Evolutionary conservation across 108 stramenopile genomes (phyloP).

Genomic region (Mediolabrus comicus): DNA sequence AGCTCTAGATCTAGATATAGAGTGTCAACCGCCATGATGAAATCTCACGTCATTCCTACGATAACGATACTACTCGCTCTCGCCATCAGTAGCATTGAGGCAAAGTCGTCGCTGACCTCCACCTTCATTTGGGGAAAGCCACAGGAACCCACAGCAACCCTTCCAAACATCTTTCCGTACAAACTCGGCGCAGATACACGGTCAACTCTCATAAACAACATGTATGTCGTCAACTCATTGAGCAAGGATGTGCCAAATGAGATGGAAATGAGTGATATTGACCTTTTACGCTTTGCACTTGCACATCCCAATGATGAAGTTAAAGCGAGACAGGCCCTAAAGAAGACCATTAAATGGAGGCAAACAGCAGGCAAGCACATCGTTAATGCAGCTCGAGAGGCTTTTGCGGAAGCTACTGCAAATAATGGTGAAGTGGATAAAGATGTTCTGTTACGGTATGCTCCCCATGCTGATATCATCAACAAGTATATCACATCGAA

Average conservation of each 20-base stretch:
- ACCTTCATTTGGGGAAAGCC: too few relatives aligned
- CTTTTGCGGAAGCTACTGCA: conserved; percentile 40
- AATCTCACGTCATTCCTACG: too few relatives aligned
- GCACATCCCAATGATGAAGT: conserved; percentile 34
- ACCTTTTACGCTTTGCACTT: conserved; percentile 35
- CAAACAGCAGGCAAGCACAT: conserved; percentile 32
- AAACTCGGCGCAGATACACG: conserved; percentile 43
- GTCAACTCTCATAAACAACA: conserved; percentile 43
- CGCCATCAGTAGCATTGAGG: too few relatives aligned
- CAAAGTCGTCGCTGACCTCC: too few relatives aligned
- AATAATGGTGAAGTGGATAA: conserved; percentile 45
- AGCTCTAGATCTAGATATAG: too few relatives aligned
- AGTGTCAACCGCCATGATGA: too few relatives aligned
- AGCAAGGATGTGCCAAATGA: conserved; percentile 23
- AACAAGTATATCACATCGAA: conserved; percentile 36
- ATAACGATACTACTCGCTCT: too few relatives aligned
- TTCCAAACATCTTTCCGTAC: too few relatives aligned
- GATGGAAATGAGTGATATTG: conserved; percentile 36
- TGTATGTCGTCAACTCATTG: conserved; percentile 35
- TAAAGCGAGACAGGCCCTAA: conserved; percentile 24
- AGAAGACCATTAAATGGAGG: conserved; percentile 34
- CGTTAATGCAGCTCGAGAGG: conserved; percentile 33
- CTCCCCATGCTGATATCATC: conserved; percentile 42
- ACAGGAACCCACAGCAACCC: too few relatives aligned
- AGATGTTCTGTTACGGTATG: conserved; percentile 28